These are phyloP conservation scores for Neobulgaria alba DNA, from an alignment of 2,329 filamentous ascomycete species.

Conservation along the genomic window DNA sequence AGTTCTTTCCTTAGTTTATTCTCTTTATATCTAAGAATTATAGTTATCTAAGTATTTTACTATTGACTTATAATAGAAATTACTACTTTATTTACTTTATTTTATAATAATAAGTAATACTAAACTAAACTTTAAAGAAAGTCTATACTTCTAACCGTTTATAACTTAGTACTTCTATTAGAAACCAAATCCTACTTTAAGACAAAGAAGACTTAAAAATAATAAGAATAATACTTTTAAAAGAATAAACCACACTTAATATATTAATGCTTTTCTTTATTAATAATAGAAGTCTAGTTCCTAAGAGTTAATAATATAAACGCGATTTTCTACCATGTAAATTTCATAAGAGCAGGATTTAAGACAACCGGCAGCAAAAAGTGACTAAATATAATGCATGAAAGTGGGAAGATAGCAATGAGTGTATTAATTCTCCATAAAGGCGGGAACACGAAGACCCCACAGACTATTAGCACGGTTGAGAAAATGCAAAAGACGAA, in stretches of 20 bases:
- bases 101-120: not conserved
- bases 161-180: not conserved
- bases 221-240: not conserved
- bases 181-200: not conserved
- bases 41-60: no score
- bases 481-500: not conserved
- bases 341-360: not conserved
- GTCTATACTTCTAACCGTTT: not conserved
- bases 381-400: not conserved
- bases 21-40: no score
- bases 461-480: not conserved
- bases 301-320: not conserved
- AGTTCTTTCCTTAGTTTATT: no score
- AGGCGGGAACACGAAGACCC: not conserved
- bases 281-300: not conserved
- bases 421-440: not conserved
- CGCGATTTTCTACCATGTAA: not conserved
- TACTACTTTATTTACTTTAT: no score
- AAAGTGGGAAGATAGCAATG: not conserved
- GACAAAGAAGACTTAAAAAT: not conserved
- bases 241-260: not conserved
- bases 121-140: not conserved
- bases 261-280: not conserved
- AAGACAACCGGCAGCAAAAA: not conserved
- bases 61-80: no score